A percentile compares a stretch with the other conserved stretches of the same genome.
Conservation (phyloP, 176 grass and related monocot species). For the Triticum turgidum region DNA sequence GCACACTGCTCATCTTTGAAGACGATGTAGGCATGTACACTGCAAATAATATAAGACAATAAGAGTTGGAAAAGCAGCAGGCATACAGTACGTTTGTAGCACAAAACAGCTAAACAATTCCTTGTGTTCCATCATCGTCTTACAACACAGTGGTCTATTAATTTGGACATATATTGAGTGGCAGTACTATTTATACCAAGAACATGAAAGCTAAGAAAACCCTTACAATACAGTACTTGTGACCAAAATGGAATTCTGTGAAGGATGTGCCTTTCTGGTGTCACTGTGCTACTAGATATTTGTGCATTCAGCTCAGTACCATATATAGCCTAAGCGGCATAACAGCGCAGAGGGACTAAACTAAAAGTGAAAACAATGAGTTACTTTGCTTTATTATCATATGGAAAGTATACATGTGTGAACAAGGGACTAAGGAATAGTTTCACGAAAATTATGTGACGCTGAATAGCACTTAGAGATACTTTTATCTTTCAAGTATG, state of each 20-base stretch:
- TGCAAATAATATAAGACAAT: slow-evolving; percentile 31
- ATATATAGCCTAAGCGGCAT: background rate
- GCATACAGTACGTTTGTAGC: background rate
- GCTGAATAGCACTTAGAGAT: background rate
- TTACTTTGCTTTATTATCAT: background rate
- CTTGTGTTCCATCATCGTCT: background rate
- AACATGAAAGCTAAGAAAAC: background rate
- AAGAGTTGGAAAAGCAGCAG: background rate
- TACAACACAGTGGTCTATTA: background rate
- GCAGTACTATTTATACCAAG: background rate
- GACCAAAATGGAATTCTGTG: background rate
- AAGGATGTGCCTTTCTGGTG: background rate
- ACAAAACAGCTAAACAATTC: background rate
- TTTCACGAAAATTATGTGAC: background rate
- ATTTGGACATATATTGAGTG: background rate
- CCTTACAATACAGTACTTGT: background rate
- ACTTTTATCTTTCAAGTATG: background rate
- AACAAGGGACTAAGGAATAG: background rate
- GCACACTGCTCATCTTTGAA: slow-evolving; percentile 82
- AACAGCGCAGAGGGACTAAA: background rate
- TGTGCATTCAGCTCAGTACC: background rate
- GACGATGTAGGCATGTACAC: slow-evolving; percentile 95
- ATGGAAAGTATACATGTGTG: background rate
- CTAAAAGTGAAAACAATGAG: background rate
- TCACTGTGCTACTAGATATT: background rate